Conservation (phyloP, 805 yeast genomes). For the Ogataea saltuana region DNA sequence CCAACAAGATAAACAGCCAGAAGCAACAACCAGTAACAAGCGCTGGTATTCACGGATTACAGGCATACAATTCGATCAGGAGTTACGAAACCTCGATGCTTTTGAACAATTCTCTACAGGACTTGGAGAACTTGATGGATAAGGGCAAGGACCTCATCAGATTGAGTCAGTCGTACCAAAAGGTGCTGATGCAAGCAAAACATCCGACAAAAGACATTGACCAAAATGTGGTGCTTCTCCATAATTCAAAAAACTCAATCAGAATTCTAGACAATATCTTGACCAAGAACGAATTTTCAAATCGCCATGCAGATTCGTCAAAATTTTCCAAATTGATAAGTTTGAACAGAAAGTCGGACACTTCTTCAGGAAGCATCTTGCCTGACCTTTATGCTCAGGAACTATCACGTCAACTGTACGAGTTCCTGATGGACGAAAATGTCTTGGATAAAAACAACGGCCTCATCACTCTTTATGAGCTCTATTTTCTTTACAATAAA, state of each 20-base stretch:
- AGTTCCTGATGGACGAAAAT: slow-evolving; percentile 51
- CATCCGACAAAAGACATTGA: slow-evolving; percentile 21
- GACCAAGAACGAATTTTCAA: slow-evolving; percentile 31
- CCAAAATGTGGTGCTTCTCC: slow-evolving; percentile 29
- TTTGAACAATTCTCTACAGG: slow-evolving; percentile 69
- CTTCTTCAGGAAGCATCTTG: slow-evolving; percentile 15
- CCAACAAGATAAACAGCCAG: background rate
- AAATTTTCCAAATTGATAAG: slow-evolving; percentile 23
- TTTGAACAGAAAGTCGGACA: slow-evolving; percentile 17
- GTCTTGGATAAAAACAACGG: slow-evolving; percentile 56
- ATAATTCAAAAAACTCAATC: slow-evolving; percentile 33
- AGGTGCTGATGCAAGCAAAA: slow-evolving; percentile 21
- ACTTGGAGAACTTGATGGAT: slow-evolving; percentile 73
- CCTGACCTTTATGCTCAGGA: slow-evolving; percentile 49
- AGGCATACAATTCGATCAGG: slow-evolving; percentile 54
- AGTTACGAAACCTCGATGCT: slow-evolving; percentile 60
- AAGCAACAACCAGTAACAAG: slow-evolving; percentile 16
- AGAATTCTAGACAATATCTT: slow-evolving; percentile 31
- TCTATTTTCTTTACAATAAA: slow-evolving; percentile 64
- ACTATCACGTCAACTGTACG: slow-evolving; percentile 76
- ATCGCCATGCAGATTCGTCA: slow-evolving; percentile 23
- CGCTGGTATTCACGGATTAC: slow-evolving; percentile 73
- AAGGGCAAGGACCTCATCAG: slow-evolving; percentile 71
- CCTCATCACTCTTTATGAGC: slow-evolving; percentile 58
- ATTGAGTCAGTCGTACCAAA: slow-evolving; percentile 49